Evolutionary conservation across 805 yeast species (phyloP).

Genomic region (Spathaspora passalidarum): DNA sequence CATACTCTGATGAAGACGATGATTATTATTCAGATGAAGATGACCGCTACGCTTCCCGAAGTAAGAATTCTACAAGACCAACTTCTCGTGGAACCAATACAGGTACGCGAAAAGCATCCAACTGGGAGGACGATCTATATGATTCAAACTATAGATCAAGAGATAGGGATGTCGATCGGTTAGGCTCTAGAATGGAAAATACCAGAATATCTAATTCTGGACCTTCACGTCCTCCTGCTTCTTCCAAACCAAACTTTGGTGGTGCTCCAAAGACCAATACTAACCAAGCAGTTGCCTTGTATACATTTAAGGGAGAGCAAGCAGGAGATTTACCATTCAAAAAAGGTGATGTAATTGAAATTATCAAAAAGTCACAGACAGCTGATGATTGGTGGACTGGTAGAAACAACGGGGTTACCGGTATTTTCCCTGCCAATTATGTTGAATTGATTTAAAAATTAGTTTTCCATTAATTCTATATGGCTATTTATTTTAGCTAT

Average conservation of each 20-base stretch:
- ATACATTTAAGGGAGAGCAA: conserved; percentile 87
- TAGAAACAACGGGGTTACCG: conserved; percentile 74
- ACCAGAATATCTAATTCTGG: conserved; percentile 19
- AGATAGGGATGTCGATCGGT: conserved; percentile 31
- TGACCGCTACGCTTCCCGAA: conserved; percentile 30
- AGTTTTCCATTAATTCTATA: neutral
- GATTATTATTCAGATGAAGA: conserved; percentile 36
- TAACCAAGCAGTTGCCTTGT: conserved; percentile 86
- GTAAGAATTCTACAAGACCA: conserved; percentile 17
- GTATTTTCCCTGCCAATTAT: conserved; percentile 96
- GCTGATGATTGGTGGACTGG: conserved; percentile 99
- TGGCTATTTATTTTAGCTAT: neutral
- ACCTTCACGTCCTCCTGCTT: conserved; percentile 36
- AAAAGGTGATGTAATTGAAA: conserved; percentile 91
- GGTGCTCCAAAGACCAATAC: conserved; percentile 36
- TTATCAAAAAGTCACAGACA: conserved; percentile 81
- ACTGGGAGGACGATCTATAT: conserved; percentile 88
- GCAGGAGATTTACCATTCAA: conserved; percentile 88
- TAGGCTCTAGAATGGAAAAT: conserved; percentile 33
- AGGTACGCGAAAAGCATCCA: conserved; percentile 27
- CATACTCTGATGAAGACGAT: conserved; percentile 22
- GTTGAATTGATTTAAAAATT: conserved; percentile 64
- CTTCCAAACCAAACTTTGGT: conserved; percentile 42
- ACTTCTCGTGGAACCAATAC: conserved; percentile 9
- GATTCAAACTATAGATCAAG: conserved; percentile 43